Percentiles rank a stretch among this genome's conserved stretches.
phyloP scores from a whole-genome alignment of 768 basidiomycete genomes.

The Cantharellus cinnabarinus region DNA sequence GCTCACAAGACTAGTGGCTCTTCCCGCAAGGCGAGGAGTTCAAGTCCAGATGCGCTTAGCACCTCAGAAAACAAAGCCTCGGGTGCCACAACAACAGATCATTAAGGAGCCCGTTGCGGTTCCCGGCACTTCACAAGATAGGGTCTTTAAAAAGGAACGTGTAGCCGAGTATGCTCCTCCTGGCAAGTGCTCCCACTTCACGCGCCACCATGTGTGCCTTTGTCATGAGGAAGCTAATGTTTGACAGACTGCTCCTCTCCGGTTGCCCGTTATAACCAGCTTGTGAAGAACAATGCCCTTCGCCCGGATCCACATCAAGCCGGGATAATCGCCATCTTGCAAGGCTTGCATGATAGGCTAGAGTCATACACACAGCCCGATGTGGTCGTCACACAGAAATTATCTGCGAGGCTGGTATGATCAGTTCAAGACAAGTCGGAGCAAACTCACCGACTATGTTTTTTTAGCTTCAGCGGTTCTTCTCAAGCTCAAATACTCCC shows the following conservation, averaged over 20 bases:
- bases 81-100: no score
- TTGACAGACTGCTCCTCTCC: neutral
- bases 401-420: conserved; percentile 17
- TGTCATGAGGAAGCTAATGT: no score
- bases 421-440: conserved; percentile 17
- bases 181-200: no score
- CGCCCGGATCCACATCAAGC: conserved; percentile 69
- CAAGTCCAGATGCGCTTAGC: no score
- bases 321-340: conserved; percentile 61
- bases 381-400: conserved; percentile 17
- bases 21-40: no score
- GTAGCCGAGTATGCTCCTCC: no score
- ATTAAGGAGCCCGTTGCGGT: no score
- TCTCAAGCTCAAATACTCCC: conserved; percentile 5
- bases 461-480: conserved; percentile 13
- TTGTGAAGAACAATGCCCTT: conserved; percentile 33
- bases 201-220: no score
- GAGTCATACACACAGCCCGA: conserved; percentile 46
- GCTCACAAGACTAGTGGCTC: no score
- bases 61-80: no score
- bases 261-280: conserved; percentile 17
- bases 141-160: no score
- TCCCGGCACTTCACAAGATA: no score
- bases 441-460: conserved; percentile 10
- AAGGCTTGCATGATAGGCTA: conserved; percentile 57